Conservation (phyloP, 2,329 filamentous ascomycete genomes). For the Tolypocladium cylindrosporum region DNA sequence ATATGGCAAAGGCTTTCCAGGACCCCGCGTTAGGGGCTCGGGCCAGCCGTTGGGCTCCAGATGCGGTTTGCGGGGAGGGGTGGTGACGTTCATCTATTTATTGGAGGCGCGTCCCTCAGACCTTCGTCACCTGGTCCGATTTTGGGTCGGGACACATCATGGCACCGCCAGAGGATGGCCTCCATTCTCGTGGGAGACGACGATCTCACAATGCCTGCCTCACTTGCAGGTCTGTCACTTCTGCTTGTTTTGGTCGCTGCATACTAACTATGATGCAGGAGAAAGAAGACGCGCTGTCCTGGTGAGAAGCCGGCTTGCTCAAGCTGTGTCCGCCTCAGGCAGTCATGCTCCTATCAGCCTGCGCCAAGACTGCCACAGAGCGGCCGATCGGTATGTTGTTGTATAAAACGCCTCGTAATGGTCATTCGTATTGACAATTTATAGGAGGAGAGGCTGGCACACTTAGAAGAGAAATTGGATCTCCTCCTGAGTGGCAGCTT, state of each 20-base stretch:
- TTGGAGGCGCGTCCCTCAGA: neutral
- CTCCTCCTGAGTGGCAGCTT: slow-evolving; percentile 33
- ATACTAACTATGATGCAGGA: slow-evolving; percentile 13
- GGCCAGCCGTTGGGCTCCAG: too few relatives aligned
- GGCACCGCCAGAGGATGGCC: slow-evolving; percentile 20
- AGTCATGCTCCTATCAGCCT: slow-evolving; percentile 34
- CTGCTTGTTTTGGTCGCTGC: neutral
- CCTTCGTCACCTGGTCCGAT: neutral
- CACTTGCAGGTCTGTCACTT: slow-evolving; percentile 32
- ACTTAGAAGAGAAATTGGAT: slow-evolving; percentile 41
- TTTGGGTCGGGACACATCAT: slow-evolving; percentile 9
- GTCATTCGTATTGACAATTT: slow-evolving; percentile 9
- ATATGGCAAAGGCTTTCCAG: too few relatives aligned
- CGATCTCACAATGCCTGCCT: slow-evolving; percentile 32
- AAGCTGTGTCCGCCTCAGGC: slow-evolving; percentile 36
- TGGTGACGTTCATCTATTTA: neutral
- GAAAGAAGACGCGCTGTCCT: slow-evolving; percentile 41
- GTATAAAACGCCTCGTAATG: neutral
- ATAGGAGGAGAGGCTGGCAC: slow-evolving; percentile 39
- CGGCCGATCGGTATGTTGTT: slow-evolving; percentile 31
- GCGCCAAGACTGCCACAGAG: slow-evolving; percentile 24
- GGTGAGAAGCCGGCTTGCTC: slow-evolving; percentile 41
- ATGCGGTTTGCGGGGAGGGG: too few relatives aligned
- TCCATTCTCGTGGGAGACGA: slow-evolving; percentile 22
- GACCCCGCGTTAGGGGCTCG: neutral